Conservation (phyloP, 2,329 filamentous ascomycete species). For the Talaromyces sp. region DNA sequence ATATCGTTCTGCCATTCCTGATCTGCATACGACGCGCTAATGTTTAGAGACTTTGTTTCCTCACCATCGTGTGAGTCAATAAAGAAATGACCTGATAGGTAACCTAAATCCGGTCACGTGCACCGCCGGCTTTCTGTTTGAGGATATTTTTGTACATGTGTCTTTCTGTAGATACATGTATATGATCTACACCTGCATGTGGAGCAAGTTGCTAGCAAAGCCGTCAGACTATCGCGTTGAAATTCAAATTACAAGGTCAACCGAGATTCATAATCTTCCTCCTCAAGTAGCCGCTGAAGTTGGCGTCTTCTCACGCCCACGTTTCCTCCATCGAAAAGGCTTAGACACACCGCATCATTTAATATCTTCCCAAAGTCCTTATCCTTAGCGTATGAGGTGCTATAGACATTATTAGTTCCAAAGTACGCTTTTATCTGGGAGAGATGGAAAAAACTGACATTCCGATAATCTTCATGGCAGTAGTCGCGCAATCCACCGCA, state of each 20-base stretch:
- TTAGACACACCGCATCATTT: constrained; percentile 46
- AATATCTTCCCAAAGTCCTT: constrained; percentile 45
- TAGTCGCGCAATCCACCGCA: constrained; percentile 47
- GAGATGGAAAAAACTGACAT: constrained; percentile 29
- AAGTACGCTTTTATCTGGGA: neutral
- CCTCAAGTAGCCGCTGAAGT: constrained; percentile 31
- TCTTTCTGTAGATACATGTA: too few species aligned
- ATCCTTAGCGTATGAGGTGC: constrained; percentile 41
- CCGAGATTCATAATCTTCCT: neutral
- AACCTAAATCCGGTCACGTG: constrained; percentile 1
- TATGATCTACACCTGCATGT: neutral
- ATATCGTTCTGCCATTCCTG: neutral
- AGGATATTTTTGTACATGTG: neutral
- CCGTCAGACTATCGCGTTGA: too few species aligned
- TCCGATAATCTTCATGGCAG: constrained; percentile 53
- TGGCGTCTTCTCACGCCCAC: constrained; percentile 51
- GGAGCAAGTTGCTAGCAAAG: neutral
- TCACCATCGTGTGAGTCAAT: neutral
- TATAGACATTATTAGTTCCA: constrained; percentile 16
- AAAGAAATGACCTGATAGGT: neutral
- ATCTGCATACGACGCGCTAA: neutral
- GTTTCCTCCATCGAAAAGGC: constrained; percentile 55
- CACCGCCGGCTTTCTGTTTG: neutral
- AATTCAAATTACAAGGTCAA: neutral
- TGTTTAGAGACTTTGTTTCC: neutral